Evolutionary conservation across 2,329 filamentous ascomycete species (phyloP), one percentile per base, ranked within the genome.

Genomic region (Colletotrichum ledebouriae): DNA sequence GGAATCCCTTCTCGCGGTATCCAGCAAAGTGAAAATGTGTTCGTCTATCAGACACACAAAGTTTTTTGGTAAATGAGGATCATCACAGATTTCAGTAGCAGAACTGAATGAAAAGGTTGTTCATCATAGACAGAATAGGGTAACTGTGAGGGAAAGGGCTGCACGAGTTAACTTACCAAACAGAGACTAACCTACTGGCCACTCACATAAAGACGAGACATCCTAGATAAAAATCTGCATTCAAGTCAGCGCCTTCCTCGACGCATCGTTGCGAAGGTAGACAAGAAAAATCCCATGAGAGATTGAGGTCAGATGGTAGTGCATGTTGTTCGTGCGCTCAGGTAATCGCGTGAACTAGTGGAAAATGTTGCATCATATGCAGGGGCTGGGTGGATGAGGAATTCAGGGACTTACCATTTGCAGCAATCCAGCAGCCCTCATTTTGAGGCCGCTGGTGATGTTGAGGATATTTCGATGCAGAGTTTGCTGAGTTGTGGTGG

Each of bases 11-110:
- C 33, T 34, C 7, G 15, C 11, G 13, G n/a, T 22, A 20, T 41
- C 22, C 29, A 25, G 17, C 33, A 13, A 34, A 62, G 52, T 4
- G 70, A 71, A 70, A 13, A 34, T 6, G n/a, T 33, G 63, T 22
- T 53, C 22, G 10, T 65, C 70, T 72, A 79, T 88, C 84, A 88
- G 86, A 89, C 83, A n/a, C n/a, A n/a, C n/a, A 84, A 81, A 80
- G 83, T 86, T 83, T 79, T 90, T 84, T 90, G 88, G 88, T 90
- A 88, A 84, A 82, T 82, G 78, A 83, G 79, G 87, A 78, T 90
- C 89, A 86, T 90, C 89, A 91, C 81, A 79, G 73, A 78, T 74
- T 87, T 92, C 89, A 91, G 89, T 86, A 92, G 89, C 89, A 92
- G 89, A 92, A 92, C 89, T 92, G 89, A 85, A 85, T 83, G 78